phyloP scores from a whole-genome alignment of 306 rosid genomes.

The Aeschynomene evenia region DNA sequence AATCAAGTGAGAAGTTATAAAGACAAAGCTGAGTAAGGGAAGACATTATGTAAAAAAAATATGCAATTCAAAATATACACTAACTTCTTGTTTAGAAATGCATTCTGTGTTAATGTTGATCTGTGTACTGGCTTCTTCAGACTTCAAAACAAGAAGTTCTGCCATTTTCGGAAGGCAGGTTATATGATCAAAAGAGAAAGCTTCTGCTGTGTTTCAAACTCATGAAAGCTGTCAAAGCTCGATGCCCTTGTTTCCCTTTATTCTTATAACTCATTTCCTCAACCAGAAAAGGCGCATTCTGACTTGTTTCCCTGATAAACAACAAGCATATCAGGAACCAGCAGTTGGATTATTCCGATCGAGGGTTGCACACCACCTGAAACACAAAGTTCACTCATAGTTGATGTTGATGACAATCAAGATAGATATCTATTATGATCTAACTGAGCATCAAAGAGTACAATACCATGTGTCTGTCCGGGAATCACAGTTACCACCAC shows the following conservation, averaged over 20 bases:
- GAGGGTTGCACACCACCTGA: neutral
- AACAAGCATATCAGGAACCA: neutral
- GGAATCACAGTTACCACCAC: neutral
- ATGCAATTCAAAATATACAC: slow-evolving; percentile 28
- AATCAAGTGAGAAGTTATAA: slow-evolving; percentile 16
- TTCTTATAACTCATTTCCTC: neutral
- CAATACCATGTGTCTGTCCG: neutral
- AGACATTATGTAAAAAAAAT: neutral
- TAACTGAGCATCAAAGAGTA: neutral
- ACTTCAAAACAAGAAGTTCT: slow-evolving; percentile 7
- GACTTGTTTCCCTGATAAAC: slow-evolving; percentile 6
- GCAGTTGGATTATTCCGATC: slow-evolving; percentile 1
- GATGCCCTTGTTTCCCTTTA: slow-evolving; percentile 4
- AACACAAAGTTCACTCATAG: neutral
- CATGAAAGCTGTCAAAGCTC: slow-evolving; percentile 34
- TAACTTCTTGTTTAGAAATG: slow-evolving; percentile 48
- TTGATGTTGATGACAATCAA: neutral
- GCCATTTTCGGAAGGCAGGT: slow-evolving; percentile 33
- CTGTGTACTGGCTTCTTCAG: slow-evolving; percentile 30
- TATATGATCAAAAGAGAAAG: slow-evolving; percentile 44
- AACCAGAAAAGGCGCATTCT: neutral
- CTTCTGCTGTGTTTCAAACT: slow-evolving; percentile 39
- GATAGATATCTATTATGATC: neutral
- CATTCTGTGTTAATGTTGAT: slow-evolving; percentile 13
- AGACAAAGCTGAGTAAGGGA: slow-evolving; percentile 19